A percentile compares a stretch with the other conserved stretches of the same genome.
phyloP scores from a whole-genome alignment of 225 moss, liverwort and hornwort genomes.

The Polytrichum formosum region DNA sequence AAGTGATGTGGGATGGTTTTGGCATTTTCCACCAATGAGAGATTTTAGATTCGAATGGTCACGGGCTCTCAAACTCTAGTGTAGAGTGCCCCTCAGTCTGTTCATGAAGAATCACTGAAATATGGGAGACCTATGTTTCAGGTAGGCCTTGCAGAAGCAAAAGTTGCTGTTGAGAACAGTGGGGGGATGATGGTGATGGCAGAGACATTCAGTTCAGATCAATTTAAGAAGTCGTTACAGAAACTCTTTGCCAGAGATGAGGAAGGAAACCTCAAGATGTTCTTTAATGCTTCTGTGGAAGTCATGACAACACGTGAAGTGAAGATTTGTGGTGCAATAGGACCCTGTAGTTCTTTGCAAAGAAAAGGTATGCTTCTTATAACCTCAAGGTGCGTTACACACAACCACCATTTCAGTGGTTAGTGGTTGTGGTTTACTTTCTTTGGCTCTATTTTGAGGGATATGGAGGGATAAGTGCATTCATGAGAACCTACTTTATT shows the following conservation, averaged over 20 bases:
- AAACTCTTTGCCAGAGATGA: constrained; percentile 75
- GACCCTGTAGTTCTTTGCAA: constrained; percentile 81
- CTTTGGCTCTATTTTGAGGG: too few species aligned
- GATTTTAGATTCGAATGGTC: too few species aligned
- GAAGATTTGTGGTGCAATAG: constrained; percentile 89
- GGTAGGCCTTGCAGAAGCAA: constrained; percentile 88
- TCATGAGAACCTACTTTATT: too few species aligned
- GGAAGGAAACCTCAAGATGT: constrained; percentile 74
- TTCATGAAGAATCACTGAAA: not conserved
- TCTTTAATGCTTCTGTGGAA: constrained; percentile 76
- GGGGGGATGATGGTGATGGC: constrained; percentile 94
- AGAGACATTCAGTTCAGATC: constrained; percentile 89
- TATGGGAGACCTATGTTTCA: constrained; percentile 17
- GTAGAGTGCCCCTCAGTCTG: too few species aligned
- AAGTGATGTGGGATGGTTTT: too few species aligned
- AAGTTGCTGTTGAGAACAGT: constrained; percentile 77
- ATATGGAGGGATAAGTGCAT: too few species aligned
- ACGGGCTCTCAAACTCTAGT: too few species aligned
- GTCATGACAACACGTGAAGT: constrained; percentile 95
- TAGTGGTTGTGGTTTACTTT: too few species aligned
- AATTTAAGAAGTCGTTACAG: constrained; percentile 86
- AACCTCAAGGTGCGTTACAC: not conserved
- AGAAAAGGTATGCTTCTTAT: constrained; percentile 55
- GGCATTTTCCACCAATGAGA: too few species aligned
- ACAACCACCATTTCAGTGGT: too few species aligned